These are phyloP conservation scores for Wickerhamiella occidentalis DNA, from an alignment of 805 yeast genomes.

Conservation along the genomic window DNA sequence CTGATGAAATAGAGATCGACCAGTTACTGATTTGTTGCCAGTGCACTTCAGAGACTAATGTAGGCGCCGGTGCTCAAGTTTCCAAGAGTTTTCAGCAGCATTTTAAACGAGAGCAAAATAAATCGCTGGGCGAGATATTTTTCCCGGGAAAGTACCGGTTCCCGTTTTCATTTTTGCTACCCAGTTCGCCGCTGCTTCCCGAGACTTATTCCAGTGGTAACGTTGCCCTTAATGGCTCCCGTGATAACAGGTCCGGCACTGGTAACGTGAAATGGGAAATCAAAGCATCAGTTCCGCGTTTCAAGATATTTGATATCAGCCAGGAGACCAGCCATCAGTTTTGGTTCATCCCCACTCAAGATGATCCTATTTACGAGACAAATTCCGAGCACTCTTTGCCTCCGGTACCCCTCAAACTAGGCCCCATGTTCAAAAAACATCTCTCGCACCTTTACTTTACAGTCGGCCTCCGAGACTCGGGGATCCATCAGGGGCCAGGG, in stretches of 20 bases:
- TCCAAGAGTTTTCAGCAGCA: not conserved
- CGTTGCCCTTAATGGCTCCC: conserved; percentile 4
- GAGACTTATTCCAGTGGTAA: conserved; percentile 9
- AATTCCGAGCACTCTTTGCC: conserved; percentile 1
- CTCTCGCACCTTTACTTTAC: conserved; percentile 2
- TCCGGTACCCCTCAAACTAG: conserved; percentile 1
- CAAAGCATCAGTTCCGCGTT: conserved; percentile 3
- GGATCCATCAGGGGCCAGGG: conserved; percentile 2
- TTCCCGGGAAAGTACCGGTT: conserved; percentile 55
- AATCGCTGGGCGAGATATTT: not conserved
- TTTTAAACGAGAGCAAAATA: not conserved
- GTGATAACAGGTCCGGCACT: conserved; percentile 2
- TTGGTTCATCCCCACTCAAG: conserved; percentile 7
- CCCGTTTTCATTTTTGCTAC: conserved; percentile 60
- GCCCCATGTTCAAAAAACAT: not conserved
- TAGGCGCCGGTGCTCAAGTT: not conserved
- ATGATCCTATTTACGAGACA: not conserved
- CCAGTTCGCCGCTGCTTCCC: conserved; percentile 29
- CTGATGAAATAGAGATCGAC: not conserved
- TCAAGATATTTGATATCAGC: conserved; percentile 9
- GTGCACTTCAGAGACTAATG: conserved; percentile 5
- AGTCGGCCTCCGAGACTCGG: not conserved
- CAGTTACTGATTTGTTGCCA: conserved; percentile 5
- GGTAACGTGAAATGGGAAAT: conserved; percentile 10
- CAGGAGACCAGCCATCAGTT: conserved; percentile 7